phyloP scores from a whole-genome alignment of 73 alveolate genomes.

The Stentor coeruleus region DNA sequence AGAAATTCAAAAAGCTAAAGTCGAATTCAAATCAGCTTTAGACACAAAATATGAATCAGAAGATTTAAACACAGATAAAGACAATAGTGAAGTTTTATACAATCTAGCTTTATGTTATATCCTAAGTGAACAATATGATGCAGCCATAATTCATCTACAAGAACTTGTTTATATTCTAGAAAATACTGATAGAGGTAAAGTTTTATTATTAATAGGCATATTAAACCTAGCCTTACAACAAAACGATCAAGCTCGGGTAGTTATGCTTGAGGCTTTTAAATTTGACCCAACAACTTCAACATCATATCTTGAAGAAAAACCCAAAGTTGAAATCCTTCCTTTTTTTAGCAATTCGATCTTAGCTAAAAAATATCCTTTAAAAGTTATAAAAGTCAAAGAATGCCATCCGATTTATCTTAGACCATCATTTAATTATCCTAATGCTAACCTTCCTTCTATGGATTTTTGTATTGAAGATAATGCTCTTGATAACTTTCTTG shows the following conservation, averaged over 20 bases:
- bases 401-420: constrained; percentile 24
- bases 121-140: not conserved
- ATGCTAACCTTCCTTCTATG: constrained; percentile 39
- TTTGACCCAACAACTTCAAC: not conserved
- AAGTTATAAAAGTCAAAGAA: not conserved
- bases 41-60: too few relatives aligned
- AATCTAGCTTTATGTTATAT: constrained; percentile 10
- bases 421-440: constrained; percentile 41
- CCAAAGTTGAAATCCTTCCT: constrained; percentile 16
- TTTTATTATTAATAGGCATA: not conserved
- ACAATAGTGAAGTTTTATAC: not conserved
- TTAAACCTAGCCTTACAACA: not conserved
- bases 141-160: not conserved
- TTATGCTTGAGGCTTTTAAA: not conserved
- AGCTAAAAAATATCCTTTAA: constrained; percentile 17
- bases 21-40: constrained; percentile 40
- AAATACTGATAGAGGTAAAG: constrained; percentile 3
- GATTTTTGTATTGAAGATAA: constrained; percentile 30
- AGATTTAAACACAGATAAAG: constrained; percentile 23
- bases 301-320: constrained; percentile 9
- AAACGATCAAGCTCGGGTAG: not conserved
- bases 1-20: constrained; percentile 42
- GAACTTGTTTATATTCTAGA: not conserved
- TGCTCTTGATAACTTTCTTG: constrained; percentile 30
- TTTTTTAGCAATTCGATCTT: constrained; percentile 32